Conservation (phyloP, 768 basidiomycete genomes). For the Suillus plorans region DNA sequence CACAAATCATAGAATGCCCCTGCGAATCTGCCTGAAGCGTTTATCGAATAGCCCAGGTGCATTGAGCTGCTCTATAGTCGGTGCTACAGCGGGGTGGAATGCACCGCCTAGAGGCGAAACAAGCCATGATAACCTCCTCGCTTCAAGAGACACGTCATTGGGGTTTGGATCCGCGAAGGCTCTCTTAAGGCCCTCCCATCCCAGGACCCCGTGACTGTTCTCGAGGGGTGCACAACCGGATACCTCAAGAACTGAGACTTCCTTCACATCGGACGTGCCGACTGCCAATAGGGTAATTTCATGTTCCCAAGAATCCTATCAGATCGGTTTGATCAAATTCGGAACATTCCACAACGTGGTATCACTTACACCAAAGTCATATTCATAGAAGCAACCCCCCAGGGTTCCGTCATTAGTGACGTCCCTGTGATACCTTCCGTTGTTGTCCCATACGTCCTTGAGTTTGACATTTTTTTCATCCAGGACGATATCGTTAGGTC, state of each 20-base stretch:
- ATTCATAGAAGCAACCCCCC: slow-evolving; percentile 18
- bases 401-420: slow-evolving; percentile 6
- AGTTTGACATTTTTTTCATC: slow-evolving; percentile 13
- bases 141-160: not conserved
- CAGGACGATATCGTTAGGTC: not conserved
- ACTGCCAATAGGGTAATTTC: slow-evolving; percentile 6
- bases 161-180: slow-evolving; percentile 10
- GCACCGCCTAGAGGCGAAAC: slow-evolving; percentile 5
- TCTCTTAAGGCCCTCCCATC: slow-evolving; percentile 14
- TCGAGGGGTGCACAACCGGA: slow-evolving; percentile 9
- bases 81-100: slow-evolving; percentile 8
- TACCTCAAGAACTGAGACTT: slow-evolving; percentile 8
- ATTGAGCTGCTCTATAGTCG: slow-evolving; percentile 8
- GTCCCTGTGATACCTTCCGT: slow-evolving; percentile 7
- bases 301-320: slow-evolving; percentile 25
- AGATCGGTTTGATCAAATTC: not conserved
- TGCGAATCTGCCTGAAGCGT: slow-evolving; percentile 4
- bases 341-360: not conserved
- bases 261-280: not conserved
- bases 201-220: slow-evolving; percentile 5
- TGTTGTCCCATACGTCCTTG: slow-evolving; percentile 12
- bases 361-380: slow-evolving; percentile 21
- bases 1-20: not conserved
- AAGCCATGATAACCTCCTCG: slow-evolving; percentile 29
- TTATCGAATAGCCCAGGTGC: slow-evolving; percentile 1